These are phyloP conservation scores for Favolaschia claudopus DNA, from an alignment of 768 basidiomycete genomes.

Conservation along the genomic window DNA sequence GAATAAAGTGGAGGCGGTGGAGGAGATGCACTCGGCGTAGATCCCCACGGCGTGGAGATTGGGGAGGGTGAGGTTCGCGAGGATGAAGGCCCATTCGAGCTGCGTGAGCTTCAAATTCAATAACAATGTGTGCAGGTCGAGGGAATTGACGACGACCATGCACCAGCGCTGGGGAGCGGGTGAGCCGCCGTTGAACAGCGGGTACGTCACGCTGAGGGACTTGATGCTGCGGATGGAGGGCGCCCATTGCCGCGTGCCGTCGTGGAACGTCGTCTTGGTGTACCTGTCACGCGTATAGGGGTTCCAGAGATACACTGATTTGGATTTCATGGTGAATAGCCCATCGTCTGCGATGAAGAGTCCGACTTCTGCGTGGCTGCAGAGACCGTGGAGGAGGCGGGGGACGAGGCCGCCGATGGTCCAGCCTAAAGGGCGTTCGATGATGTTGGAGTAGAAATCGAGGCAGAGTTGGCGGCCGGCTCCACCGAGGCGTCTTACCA, in stretches of 20 bases:
- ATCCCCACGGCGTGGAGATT: conserved; percentile 4
- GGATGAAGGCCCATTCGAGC: conserved; percentile 9
- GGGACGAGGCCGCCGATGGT: not conserved
- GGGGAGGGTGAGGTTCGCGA: not conserved
- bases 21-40: conserved; percentile 6
- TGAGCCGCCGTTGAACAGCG: not conserved
- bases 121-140: not conserved
- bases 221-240: conserved; percentile 6
- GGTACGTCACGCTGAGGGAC: not conserved
- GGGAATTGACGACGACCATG: conserved; percentile 3
- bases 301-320: conserved; percentile 1
- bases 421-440: conserved; percentile 1
- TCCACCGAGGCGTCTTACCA: not conserved
- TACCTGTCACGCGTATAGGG: conserved; percentile 6
- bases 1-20: not conserved
- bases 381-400: not conserved
- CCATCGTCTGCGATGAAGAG: not conserved
- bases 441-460: not conserved
- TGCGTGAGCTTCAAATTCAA: conserved; percentile 7
- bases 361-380: conserved; percentile 3
- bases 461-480: not conserved
- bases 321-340: conserved; percentile 12
- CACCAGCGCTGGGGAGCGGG: conserved; percentile 2
- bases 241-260: conserved; percentile 18
- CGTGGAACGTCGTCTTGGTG: conserved; percentile 9